phyloP scores from a whole-genome alignment of 176 grass and related monocot species.

The Rhynchospora tenuis region DNA sequence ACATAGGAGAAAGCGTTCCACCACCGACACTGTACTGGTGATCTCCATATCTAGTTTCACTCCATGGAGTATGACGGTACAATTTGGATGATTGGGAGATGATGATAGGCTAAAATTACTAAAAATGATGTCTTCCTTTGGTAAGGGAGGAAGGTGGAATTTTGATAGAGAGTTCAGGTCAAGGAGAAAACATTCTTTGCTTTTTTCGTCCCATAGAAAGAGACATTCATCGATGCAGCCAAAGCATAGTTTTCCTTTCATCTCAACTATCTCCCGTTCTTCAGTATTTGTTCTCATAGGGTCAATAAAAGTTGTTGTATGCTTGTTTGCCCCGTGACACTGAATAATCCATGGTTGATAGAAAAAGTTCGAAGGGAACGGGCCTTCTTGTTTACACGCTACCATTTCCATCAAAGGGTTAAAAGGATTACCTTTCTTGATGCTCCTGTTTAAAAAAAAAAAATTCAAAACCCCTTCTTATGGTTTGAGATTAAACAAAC shows the following conservation, averaged over 20 bases:
- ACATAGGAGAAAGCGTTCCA: not conserved
- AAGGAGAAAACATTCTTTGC: not conserved
- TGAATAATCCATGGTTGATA: not conserved
- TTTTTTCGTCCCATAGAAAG: not conserved
- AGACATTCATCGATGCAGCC: not conserved
- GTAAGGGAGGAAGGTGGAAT: not conserved
- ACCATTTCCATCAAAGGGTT: not conserved
- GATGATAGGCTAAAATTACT: not conserved
- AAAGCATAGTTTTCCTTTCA: not conserved
- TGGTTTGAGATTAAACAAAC: too few relatives aligned
- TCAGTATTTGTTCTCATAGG: not conserved
- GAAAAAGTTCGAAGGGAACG: not conserved
- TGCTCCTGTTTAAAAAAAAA: too few relatives aligned
- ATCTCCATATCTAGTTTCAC: not conserved
- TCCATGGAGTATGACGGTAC: not conserved
- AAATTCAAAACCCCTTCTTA: too few relatives aligned
- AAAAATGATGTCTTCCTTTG: not conserved
- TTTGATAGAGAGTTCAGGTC: not conserved
- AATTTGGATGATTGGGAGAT: not conserved
- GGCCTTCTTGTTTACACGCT: not conserved
- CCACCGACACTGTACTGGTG: not conserved
- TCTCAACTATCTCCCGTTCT: not conserved
- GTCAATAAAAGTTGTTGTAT: not conserved
- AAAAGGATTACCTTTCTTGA: too few relatives aligned
- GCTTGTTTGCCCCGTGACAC: not conserved